Conservation (phyloP, 768 basidiomycete genomes). For the Imleria badia region DNA sequence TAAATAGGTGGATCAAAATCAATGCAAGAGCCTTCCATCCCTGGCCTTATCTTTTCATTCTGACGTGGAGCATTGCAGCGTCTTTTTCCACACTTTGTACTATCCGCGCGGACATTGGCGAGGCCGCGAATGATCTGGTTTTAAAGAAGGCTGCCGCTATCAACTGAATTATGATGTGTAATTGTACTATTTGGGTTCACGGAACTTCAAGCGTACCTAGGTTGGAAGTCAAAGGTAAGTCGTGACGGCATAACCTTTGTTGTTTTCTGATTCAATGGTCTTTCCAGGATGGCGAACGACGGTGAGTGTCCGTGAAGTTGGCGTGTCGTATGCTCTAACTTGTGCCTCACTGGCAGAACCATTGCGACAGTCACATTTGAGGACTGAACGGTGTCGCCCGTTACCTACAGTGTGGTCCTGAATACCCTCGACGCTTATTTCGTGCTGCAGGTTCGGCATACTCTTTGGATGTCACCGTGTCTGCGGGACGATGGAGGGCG, state of each 20-base stretch:
- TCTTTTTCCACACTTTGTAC: conserved; percentile 4
- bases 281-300: not conserved
- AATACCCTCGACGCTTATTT: no score
- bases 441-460: no score
- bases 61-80: not conserved
- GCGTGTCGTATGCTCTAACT: not conserved
- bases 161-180: conserved; percentile 15
- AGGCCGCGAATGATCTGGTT: not conserved
- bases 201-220: conserved; percentile 7
- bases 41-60: not conserved
- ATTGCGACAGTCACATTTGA: no score
- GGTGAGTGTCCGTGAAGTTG: not conserved
- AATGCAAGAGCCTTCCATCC: not conserved
- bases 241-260: no score
- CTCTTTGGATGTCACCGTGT: no score
- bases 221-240: conserved; percentile 11
- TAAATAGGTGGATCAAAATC: conserved; percentile 16
- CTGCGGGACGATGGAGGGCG: no score
- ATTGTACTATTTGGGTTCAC: conserved; percentile 8
- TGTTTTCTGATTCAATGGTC: not conserved
- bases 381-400: no score
- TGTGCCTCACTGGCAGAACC: no score
- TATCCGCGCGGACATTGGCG: not conserved
- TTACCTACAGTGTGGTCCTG: no score
- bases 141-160: not conserved